These are phyloP conservation scores for Leishmania lainsoni DNA, from an alignment of 208 protist genomes.

Conservation along the genomic window DNA sequence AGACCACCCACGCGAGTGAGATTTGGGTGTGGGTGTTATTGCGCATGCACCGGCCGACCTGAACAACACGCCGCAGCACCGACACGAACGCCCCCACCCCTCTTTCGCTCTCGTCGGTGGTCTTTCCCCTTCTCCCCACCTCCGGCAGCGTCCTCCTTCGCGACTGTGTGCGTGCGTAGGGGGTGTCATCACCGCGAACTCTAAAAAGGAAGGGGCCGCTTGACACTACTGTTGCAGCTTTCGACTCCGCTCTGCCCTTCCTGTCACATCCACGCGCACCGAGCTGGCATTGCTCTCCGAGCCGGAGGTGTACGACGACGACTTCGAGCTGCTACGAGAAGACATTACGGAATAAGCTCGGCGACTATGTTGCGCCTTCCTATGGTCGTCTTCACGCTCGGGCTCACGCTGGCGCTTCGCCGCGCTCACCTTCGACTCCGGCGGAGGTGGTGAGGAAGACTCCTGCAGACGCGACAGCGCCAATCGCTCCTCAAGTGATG, in stretches of 20 bases:
- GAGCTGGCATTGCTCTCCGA: constrained; percentile 48
- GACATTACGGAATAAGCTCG: not conserved
- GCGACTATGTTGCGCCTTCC: not conserved
- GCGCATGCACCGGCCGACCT: not conserved
- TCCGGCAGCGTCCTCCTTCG: not conserved
- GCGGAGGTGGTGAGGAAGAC: not conserved
- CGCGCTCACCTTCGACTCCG: not conserved
- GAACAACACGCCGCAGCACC: not conserved
- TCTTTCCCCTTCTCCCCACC: not conserved
- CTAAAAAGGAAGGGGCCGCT: not conserved
- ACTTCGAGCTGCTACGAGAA: not conserved
- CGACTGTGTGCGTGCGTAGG: not conserved
- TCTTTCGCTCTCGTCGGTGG: not conserved
- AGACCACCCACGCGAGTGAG: not conserved
- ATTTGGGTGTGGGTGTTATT: not conserved
- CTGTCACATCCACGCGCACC: constrained; percentile 34
- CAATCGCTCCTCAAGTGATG: constrained; percentile 33
- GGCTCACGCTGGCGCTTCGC: not conserved
- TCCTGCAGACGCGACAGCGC: constrained; percentile 24
- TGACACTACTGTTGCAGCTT: constrained; percentile 2
- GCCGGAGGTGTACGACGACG: not conserved
- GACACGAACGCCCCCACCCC: not conserved
- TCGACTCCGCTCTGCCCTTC: constrained; percentile 8
- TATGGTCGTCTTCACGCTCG: not conserved
- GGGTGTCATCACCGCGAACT: not conserved